These are phyloP conservation scores for Candida sanyaensis DNA, from an alignment of 1,139 yeast genomes.

Conservation along the genomic window DNA sequence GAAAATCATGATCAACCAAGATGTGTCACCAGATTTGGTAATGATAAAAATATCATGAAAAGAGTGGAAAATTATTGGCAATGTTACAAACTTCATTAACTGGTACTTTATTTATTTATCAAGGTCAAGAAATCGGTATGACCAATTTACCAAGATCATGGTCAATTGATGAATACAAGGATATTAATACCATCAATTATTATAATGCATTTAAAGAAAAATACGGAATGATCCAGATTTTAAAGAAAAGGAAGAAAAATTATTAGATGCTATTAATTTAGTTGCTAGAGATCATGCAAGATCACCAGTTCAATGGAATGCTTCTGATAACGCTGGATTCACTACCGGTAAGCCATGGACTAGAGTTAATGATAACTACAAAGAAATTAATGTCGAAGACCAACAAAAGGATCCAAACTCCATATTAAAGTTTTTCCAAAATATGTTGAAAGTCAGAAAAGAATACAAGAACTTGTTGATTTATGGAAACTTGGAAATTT, in stretches of 20 bases:
- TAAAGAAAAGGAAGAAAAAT: constrained; percentile 25
- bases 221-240: constrained; percentile 30
- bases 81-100: constrained; percentile 48
- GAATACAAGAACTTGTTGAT: constrained; percentile 42
- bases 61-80: constrained; percentile 52
- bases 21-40: constrained; percentile 52
- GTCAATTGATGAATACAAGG: constrained; percentile 53
- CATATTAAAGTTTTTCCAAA: constrained; percentile 47
- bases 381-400: constrained; percentile 47
- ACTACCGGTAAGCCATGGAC: constrained; percentile 57
- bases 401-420: constrained; percentile 51
- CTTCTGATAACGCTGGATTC: constrained; percentile 48
- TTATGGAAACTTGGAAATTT: constrained; percentile 48
- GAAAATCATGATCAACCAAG: constrained; percentile 66
- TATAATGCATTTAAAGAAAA: constrained; percentile 34
- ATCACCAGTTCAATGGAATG: constrained; percentile 62
- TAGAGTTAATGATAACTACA: constrained; percentile 51
- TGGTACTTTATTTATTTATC: constrained; percentile 59
- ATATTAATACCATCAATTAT: constrained; percentile 49
- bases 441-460: constrained; percentile 46
- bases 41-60: constrained; percentile 33
- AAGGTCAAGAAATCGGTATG: constrained; percentile 65
- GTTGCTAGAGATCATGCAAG: constrained; percentile 57
- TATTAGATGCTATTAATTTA: constrained; percentile 35
- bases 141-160: constrained; percentile 48